Percentiles rank a stretch among this genome's conserved stretches.
Evolutionary conservation across 2,329 filamentous ascomycete species (phyloP).

Genomic region (Colletotrichum sp.): DNA sequence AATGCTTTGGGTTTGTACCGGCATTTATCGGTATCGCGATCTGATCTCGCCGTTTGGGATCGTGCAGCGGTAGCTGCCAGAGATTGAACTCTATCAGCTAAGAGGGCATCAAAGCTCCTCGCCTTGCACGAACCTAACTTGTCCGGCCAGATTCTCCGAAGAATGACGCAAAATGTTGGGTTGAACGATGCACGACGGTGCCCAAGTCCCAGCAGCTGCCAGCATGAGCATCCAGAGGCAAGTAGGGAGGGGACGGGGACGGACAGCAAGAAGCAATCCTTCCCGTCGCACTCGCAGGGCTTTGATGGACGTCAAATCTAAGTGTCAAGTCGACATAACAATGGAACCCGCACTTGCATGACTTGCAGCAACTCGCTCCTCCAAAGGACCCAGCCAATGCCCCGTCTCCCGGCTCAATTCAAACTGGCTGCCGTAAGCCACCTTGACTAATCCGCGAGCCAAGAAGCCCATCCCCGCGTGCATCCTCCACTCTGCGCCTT

Average conservation of each 20-base stretch:
- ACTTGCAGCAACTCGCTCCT: background rate
- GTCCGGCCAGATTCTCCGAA: background rate
- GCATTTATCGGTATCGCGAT: background rate
- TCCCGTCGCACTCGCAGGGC: background rate
- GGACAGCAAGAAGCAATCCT: background rate
- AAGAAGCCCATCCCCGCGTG: background rate
- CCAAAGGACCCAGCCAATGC: background rate
- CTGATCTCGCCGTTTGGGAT: background rate
- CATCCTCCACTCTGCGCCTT: background rate
- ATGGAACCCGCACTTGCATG: background rate
- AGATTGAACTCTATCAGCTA: background rate
- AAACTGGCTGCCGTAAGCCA: background rate
- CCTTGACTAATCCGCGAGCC: slow-evolving; percentile 5
- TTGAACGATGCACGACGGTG: background rate
- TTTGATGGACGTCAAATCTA: background rate
- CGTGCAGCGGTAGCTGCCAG: background rate
- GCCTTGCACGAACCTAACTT: background rate
- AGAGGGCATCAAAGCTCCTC: background rate
- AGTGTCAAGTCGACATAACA: background rate
- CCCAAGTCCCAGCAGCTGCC: background rate
- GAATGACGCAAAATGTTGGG: background rate
- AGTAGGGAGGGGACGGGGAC: background rate
- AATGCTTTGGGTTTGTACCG: background rate
- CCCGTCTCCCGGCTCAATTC: background rate
- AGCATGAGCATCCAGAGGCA: background rate